A percentile compares a stretch with the other conserved stretches of the same genome.
Conservation (phyloP, 805 yeast species). For the Myxozyma udenii region DNA sequence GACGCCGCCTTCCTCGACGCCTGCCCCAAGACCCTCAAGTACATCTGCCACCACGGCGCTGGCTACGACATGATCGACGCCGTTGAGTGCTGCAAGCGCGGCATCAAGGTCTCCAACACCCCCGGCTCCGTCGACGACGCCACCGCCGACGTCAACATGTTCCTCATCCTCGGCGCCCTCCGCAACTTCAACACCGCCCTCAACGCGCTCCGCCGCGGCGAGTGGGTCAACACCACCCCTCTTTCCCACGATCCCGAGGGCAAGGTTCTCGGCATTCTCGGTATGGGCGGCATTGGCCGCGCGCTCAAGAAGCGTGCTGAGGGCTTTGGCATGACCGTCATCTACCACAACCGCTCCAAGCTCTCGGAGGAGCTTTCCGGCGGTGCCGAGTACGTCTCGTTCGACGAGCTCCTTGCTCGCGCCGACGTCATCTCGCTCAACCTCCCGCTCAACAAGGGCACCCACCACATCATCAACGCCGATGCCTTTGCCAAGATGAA, state of each 20-base stretch:
- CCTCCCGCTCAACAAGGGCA: slow-evolving; percentile 70
- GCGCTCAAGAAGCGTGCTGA: slow-evolving; percentile 66
- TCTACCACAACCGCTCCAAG: slow-evolving; percentile 68
- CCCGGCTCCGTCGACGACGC: slow-evolving; percentile 66
- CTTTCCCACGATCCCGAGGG: slow-evolving; percentile 75
- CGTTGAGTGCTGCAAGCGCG: slow-evolving; percentile 49
- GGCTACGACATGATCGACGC: slow-evolving; percentile 65
- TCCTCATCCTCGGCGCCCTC: slow-evolving; percentile 57
- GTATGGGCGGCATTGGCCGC: slow-evolving; percentile 89
- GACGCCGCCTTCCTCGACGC: slow-evolving; percentile 57
- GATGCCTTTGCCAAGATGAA: slow-evolving; percentile 67
- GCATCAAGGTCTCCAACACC: slow-evolving; percentile 60
- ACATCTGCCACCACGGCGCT: slow-evolving; percentile 67
- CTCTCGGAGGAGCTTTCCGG: slow-evolving; percentile 60
- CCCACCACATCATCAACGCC: slow-evolving; percentile 65
- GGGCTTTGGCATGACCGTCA: slow-evolving; percentile 74
- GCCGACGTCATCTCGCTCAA: slow-evolving; percentile 72
- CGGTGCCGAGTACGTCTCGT: slow-evolving; percentile 66
- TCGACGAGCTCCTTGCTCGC: slow-evolving; percentile 60
- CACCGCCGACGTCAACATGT: slow-evolving; percentile 71
- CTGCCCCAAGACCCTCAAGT: slow-evolving; percentile 54
- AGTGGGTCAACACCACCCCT: slow-evolving; percentile 60
- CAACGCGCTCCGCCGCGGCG: slow-evolving; percentile 52
- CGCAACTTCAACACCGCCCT: slow-evolving; percentile 66
- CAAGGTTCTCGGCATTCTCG: slow-evolving; percentile 72